phyloP scores from a whole-genome alignment of 2,329 filamentous ascomycete genomes.

The Leptographium radiaticola region DNA sequence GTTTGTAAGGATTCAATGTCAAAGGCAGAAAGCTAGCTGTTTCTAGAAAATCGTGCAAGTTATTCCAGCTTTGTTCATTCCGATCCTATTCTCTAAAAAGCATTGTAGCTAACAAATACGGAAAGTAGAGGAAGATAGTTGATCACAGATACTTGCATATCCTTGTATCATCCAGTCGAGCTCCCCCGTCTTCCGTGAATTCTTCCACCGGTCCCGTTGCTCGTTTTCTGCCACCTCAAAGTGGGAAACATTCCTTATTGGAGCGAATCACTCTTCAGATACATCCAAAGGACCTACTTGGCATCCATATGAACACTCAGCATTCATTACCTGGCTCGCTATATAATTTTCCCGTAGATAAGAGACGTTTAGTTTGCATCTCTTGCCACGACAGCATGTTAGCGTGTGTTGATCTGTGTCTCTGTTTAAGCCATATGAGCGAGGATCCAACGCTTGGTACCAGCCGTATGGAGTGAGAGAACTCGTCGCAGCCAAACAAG shows the following conservation, averaged over 20 bases:
- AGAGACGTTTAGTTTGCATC: not conserved
- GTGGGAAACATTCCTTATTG: not conserved
- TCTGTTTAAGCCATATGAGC: not conserved
- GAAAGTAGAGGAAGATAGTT: not conserved
- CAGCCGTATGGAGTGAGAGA: not conserved
- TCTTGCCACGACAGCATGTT: not conserved
- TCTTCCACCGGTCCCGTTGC: not conserved
- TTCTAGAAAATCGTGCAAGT: not conserved
- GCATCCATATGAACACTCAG: not conserved
- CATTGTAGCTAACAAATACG: not conserved
- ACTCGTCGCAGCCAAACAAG: not conserved
- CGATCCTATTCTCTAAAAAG: not conserved
- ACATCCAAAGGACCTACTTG: not conserved
- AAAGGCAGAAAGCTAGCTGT: not conserved
- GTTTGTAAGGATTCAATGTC: too few species aligned
- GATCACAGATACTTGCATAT: not conserved
- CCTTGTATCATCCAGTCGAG: not conserved
- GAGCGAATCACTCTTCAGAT: not conserved
- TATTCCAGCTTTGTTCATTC: not conserved
- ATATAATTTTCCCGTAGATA: not conserved
- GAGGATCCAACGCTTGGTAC: conserved; percentile 2
- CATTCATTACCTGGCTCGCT: not conserved
- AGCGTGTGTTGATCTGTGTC: not conserved
- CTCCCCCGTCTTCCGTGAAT: not conserved
- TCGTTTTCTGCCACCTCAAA: not conserved